Conservation (phyloP, 192 early-diverging fungal species). For the Coemansia sp. region DNA sequence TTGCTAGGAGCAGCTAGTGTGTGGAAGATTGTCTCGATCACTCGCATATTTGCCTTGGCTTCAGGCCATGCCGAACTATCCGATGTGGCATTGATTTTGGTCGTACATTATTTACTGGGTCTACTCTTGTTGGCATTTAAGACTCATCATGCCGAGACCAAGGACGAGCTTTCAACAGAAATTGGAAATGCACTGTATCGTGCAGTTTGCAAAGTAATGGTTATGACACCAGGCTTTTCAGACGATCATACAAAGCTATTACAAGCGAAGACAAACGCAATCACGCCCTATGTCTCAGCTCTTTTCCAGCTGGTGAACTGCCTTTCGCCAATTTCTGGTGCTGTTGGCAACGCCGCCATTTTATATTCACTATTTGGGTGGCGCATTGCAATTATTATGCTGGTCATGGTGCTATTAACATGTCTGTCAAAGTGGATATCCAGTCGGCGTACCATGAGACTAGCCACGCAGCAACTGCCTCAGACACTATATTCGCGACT, state of each 20-base stretch:
- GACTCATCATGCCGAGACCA: background rate
- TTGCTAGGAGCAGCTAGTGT: constrained; percentile 8
- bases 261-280: background rate
- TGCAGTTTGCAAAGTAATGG: constrained; percentile 11
- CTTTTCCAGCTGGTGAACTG: constrained; percentile 9
- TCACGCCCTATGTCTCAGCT: constrained; percentile 12
- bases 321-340: background rate
- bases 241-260: constrained; percentile 9
- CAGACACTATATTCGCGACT: constrained; percentile 20
- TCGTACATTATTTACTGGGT: background rate
- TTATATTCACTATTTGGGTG: constrained; percentile 19
- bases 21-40: constrained; percentile 15
- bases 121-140: constrained; percentile 7
- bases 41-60: constrained; percentile 10
- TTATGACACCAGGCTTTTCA: constrained; percentile 8
- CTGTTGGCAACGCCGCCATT: constrained; percentile 17
- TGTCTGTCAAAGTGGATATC: constrained; percentile 18
- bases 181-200: constrained; percentile 13
- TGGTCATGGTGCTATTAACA: constrained; percentile 1
- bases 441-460: background rate
- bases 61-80: background rate
- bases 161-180: background rate
- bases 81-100: background rate
- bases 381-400: constrained; percentile 1
- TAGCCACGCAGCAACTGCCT: background rate